Base-by-base conservation (phyloP, 495 filamentous ascomycete species). In the Podospora didyma region DNA sequence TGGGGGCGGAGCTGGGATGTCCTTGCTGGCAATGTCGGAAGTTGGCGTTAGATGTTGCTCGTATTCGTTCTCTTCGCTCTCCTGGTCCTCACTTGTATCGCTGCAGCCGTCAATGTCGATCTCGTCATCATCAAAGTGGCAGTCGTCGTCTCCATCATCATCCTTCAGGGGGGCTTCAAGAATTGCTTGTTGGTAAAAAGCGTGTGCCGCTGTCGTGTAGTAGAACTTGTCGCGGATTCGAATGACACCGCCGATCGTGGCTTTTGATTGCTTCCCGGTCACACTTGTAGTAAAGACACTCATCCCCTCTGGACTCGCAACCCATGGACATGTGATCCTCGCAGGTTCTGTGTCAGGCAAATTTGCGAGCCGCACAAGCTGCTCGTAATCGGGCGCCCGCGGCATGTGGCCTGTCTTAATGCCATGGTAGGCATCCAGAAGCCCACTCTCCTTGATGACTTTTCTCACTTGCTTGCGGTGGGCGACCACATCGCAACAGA, bases 81-180 rank as follows among this genome's bases (percentile, higher is more conserved):
- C 42, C 20, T 50, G 37, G 23, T 55, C 51, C 47, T 47, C 42
- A 21, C 11, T 14, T 2, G 20, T 22, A 19, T 58, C 39, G 39
- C 39, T 42, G 51, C 39, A 48, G 54, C 58, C 57, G 51, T 61
- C 49, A 50, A 39, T 44, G 54, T 62, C 55, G 60, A 57, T 52
- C 46, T 59, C 57, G 28, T 54, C 44, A 46, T 42, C n/a, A n/a
- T n/a, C n/a, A n/a, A n/a, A n/a, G n/a, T n/a, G n/a, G n/a, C n/a
- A n/a, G n/a, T n/a, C 39, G 26, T 31, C 26, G 26, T 31, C 26
- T 4, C 9, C 26, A 31, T 9, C 26, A 31, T 9, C 9, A 51
- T 48, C 7, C 4, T 14, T 42, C 17, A 44, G 16, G 26, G 51
- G n/a, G 20, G 24, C 12, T 1, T 46, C 22, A 7, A 46, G 3